Evolutionary conservation across 768 basidiomycete genomes (phyloP), one percentile per base, ranked within the genome.

Genomic region (Leccinum truebloodii): DNA sequence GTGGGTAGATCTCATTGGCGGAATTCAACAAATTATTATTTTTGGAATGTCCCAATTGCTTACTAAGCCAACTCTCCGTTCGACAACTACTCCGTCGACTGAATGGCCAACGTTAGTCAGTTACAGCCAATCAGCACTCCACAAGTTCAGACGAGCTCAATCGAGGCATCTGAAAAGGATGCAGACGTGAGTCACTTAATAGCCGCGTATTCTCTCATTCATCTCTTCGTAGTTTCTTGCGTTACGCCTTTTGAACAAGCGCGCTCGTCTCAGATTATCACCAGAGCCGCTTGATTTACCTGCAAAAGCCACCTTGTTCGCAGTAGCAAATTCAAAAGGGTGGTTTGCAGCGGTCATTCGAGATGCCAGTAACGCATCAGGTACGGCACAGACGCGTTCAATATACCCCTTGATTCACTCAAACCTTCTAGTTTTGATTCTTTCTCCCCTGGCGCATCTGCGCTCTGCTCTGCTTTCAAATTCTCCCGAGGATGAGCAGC

Each of bases 321-420:
- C 85, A 4, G 77, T 82, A 3, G 79, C 86, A 3, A 89, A 86
- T 67, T 73, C 77, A 13, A 81, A 77, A 63, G 87, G 84, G 30
- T 92, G 86, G 85, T 92, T 92, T 72, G 87, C 83, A 51, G 88
- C 89, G 34, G 81, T 84, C 10, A 79, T 73, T 49, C 73, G 75
- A 41, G 74, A 75, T 53, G 55, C 63, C 52, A 50, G 70, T 65
- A 65, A 74, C 55, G 65, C 73, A 59, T 77, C 76, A 59, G 74
- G 84, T 84, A 58, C 49, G 78, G 63, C 35, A 8, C 55, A 10
- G 12, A 52, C 56, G 39, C 49, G 24, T 54, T 49, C 53, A 55
- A 55, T 48, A 41, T 30, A 30, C 4, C 55, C 28, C 7, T 52
- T 41, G 3, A 54, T 4, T 4, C 3, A 54, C 26, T 6, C 4